phyloP scores from a whole-genome alignment of 805 yeast species.

The Candida argentea region DNA sequence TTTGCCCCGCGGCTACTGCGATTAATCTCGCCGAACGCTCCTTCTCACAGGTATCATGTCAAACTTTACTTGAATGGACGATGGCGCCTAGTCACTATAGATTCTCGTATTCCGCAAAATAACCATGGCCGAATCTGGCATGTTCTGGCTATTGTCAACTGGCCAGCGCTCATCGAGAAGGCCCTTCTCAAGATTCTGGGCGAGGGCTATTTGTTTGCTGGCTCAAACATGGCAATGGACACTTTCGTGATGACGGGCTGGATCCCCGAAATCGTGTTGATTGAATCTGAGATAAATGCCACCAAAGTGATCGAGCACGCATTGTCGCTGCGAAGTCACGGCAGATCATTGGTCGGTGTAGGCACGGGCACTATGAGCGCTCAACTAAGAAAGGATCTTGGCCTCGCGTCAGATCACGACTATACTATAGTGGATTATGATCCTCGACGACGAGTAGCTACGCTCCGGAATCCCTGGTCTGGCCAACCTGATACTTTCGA shows the following conservation, averaged over 20 bases:
- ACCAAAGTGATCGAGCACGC: slow-evolving; percentile 9
- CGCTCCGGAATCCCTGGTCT: slow-evolving; percentile 28
- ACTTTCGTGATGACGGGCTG: slow-evolving; percentile 58
- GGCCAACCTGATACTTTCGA: too few relatives aligned
- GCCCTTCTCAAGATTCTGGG: slow-evolving; percentile 57
- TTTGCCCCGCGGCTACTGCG: too few relatives aligned
- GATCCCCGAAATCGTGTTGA: slow-evolving; percentile 50
- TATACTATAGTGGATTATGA: slow-evolving; percentile 37
- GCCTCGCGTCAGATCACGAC: slow-evolving; percentile 55
- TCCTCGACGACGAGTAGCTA: slow-evolving; percentile 12
- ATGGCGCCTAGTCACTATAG: slow-evolving; percentile 35
- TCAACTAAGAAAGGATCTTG: slow-evolving; percentile 20
- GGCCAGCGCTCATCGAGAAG: slow-evolving; percentile 75
- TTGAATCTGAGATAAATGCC: slow-evolving; percentile 20
- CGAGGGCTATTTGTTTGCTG: slow-evolving; percentile 50
- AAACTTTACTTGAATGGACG: slow-evolving; percentile 44
- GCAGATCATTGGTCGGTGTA: slow-evolving; percentile 43
- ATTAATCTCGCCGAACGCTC: slow-evolving; percentile 5
- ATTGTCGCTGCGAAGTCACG: slow-evolving; percentile 17
- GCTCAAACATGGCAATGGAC: slow-evolving; percentile 72
- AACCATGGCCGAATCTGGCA: slow-evolving; percentile 16
- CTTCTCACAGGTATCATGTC: slow-evolving; percentile 19
- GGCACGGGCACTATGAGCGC: slow-evolving; percentile 51
- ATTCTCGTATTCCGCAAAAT: slow-evolving; percentile 34
- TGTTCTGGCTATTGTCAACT: slow-evolving; percentile 26